Conservation (phyloP, 2,329 filamentous ascomycete species). For the Pseudogymnoascus sp. region DNA sequence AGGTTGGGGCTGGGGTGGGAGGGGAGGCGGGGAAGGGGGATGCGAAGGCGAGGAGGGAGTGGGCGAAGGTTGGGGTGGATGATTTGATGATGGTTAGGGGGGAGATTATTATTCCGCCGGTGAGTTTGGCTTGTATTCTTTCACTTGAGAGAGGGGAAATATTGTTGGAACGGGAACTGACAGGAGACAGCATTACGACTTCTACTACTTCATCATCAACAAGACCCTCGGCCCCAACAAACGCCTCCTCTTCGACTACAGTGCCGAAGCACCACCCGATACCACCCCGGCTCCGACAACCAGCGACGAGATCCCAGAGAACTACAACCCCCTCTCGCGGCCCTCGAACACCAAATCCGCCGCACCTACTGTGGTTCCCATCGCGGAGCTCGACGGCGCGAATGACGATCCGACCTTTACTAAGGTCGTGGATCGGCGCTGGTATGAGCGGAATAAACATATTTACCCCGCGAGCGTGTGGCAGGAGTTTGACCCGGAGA, state of each 20-base stretch:
- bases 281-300: slow-evolving; percentile 9
- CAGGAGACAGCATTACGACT: slow-evolving; percentile 75
- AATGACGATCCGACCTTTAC: slow-evolving; percentile 72
- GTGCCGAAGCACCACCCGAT: slow-evolving; percentile 38
- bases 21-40: slow-evolving; percentile 50
- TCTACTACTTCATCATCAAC: slow-evolving; percentile 95
- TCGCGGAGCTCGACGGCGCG: slow-evolving; percentile 63
- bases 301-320: slow-evolving; percentile 18
- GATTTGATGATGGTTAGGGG: slow-evolving; percentile 90
- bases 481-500: slow-evolving; percentile 89
- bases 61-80: slow-evolving; percentile 90
- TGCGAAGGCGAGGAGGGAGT: slow-evolving; percentile 63
- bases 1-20: slow-evolving; percentile 53
- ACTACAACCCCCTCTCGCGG: slow-evolving; percentile 34
- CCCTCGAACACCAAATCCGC: slow-evolving; percentile 27
- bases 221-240: slow-evolving; percentile 69
- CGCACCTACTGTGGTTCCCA: slow-evolving; percentile 16
- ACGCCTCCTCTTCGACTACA: slow-evolving; percentile 69
- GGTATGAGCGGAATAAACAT: slow-evolving; percentile 97
- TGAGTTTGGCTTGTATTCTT: slow-evolving; percentile 49
- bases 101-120: slow-evolving; percentile 88
- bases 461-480: slow-evolving; percentile 95
- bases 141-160: neutral
- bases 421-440: slow-evolving; percentile 90
- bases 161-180: slow-evolving; percentile 9